Conservation (phyloP, 2,329 filamentous ascomycete species). For the Lecanosticta acicola region DNA sequence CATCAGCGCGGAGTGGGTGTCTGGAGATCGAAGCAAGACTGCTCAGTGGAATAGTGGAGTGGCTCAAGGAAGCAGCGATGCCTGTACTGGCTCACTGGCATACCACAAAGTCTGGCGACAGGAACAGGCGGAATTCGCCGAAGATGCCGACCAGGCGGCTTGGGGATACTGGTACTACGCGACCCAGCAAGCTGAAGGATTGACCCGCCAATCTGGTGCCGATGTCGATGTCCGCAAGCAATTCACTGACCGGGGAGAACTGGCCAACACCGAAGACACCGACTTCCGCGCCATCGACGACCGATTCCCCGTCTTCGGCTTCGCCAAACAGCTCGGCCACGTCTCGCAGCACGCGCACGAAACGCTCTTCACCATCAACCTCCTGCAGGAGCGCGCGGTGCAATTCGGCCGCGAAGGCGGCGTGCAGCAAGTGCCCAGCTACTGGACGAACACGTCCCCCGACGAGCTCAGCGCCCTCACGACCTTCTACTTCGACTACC, state of each 20-base stretch:
- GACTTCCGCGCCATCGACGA: constrained; percentile 47
- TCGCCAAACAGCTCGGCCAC: constrained; percentile 44
- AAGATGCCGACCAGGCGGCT: constrained; percentile 45
- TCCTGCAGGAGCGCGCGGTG: constrained; percentile 46
- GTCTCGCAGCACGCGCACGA: constrained; percentile 35
- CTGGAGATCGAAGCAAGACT: constrained; percentile 52
- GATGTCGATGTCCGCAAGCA: constrained; percentile 43
- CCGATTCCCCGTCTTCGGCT: constrained; percentile 50
- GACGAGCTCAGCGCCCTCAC: constrained; percentile 39
- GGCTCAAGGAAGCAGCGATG: constrained; percentile 18
- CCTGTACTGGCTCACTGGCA: constrained; percentile 37
- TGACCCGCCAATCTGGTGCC: constrained; percentile 45
- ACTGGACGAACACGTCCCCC: constrained; percentile 47
- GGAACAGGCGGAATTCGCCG: constrained; percentile 44
- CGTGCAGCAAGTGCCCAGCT: constrained; percentile 37
- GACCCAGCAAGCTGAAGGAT: constrained; percentile 37
- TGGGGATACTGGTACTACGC: constrained; percentile 52
- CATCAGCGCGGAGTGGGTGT: constrained; percentile 62
- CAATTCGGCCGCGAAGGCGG: constrained; percentile 45
- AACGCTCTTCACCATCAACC: constrained; percentile 47
- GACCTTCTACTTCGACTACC: constrained; percentile 48
- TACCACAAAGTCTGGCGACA: constrained; percentile 56
- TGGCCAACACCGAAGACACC: constrained; percentile 45
- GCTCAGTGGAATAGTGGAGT: constrained; percentile 58
- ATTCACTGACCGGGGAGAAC: constrained; percentile 41